Percentiles rank a stretch among this genome's conserved stretches.
Evolutionary conservation across 2,329 filamentous ascomycete species (phyloP).

Genomic region (Lecanicillium sp.): DNA sequence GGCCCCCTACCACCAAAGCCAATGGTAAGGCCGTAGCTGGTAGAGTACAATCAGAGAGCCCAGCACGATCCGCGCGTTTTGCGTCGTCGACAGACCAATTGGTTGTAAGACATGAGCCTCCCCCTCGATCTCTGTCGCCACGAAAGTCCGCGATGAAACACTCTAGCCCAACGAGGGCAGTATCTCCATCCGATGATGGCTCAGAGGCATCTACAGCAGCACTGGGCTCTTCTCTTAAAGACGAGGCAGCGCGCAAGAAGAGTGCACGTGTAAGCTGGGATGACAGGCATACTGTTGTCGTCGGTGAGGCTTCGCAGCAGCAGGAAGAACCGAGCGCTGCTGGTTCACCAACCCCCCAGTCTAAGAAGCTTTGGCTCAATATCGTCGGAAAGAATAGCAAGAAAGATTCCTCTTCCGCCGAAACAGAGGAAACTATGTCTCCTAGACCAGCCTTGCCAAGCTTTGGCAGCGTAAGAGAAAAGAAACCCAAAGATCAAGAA

Average conservation of each 20-base stretch:
- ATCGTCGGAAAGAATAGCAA: constrained; percentile 39
- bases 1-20: constrained; percentile 9
- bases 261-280: constrained; percentile 72
- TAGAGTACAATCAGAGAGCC: constrained; percentile 48
- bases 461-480: constrained; percentile 66
- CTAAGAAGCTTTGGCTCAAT: constrained; percentile 42
- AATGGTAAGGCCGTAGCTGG: constrained; percentile 11
- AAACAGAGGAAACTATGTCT: constrained; percentile 64
- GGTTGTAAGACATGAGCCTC: constrained; percentile 57
- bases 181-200: constrained; percentile 41
- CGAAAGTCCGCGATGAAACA: constrained; percentile 71
- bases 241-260: constrained; percentile 49
- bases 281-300: constrained; percentile 49
- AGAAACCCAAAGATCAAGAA: constrained; percentile 42
- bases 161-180: constrained; percentile 41
- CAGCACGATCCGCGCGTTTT: constrained; percentile 61
- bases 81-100: constrained; percentile 46
- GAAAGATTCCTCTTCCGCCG: constrained; percentile 35
- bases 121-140: constrained; percentile 63
- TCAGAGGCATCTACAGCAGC: constrained; percentile 33
- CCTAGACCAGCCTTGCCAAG: constrained; percentile 66
- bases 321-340: constrained; percentile 30
- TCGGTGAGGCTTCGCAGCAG: constrained; percentile 36
- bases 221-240: constrained; percentile 17
- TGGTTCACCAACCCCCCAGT: constrained; percentile 24